Evolutionary conservation across 179 eudicot genomes (phyloP).

Genomic region (Drosera spatulata): DNA sequence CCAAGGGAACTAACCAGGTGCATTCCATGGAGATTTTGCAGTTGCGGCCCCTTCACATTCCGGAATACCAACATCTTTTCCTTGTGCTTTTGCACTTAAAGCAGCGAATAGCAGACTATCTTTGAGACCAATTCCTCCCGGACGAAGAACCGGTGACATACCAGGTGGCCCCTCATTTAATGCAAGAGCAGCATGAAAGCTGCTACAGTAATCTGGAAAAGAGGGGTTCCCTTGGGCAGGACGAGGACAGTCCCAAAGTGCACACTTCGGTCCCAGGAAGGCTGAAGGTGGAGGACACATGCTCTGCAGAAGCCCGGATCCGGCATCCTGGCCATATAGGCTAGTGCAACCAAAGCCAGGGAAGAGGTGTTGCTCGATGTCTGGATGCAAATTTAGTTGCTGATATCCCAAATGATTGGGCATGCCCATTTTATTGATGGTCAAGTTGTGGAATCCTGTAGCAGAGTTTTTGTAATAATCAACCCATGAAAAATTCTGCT

Average conservation of each 20-base stretch:
- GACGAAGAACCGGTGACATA: slow-evolving; percentile 83
- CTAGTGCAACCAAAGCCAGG: slow-evolving; percentile 36
- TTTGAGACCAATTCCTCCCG: slow-evolving; percentile 87
- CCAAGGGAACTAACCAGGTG: slow-evolving; percentile 50
- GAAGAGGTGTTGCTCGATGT: slow-evolving; percentile 38
- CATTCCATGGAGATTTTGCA: slow-evolving; percentile 99
- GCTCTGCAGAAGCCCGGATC: slow-evolving; percentile 40
- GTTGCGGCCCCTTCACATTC: slow-evolving; percentile 99
- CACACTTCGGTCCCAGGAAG: slow-evolving; percentile 93
- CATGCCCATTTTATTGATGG: slow-evolving; percentile 33
- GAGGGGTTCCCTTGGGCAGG: slow-evolving; percentile 80
- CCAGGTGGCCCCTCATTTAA: slow-evolving; percentile 88
- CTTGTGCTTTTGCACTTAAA: slow-evolving; percentile 75
- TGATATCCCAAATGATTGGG: slow-evolving; percentile 47
- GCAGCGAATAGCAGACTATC: slow-evolving; percentile 85
- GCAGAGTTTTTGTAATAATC: slow-evolving; percentile 51
- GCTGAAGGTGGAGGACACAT: slow-evolving; percentile 85
- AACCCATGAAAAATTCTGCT: slow-evolving; percentile 31
- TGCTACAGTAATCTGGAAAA: slow-evolving; percentile 81
- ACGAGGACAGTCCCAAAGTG: slow-evolving; percentile 96
- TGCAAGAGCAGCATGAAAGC: slow-evolving; percentile 72
- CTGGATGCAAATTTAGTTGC: slow-evolving; percentile 43
- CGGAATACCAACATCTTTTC: slow-evolving; percentile 93
- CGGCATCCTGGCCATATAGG: slow-evolving; percentile 31
- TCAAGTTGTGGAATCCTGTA: slow-evolving; percentile 33